Evolutionary conservation across 2,329 filamentous ascomycete genomes (phyloP).

Genomic region (Daldinia sp.): DNA sequence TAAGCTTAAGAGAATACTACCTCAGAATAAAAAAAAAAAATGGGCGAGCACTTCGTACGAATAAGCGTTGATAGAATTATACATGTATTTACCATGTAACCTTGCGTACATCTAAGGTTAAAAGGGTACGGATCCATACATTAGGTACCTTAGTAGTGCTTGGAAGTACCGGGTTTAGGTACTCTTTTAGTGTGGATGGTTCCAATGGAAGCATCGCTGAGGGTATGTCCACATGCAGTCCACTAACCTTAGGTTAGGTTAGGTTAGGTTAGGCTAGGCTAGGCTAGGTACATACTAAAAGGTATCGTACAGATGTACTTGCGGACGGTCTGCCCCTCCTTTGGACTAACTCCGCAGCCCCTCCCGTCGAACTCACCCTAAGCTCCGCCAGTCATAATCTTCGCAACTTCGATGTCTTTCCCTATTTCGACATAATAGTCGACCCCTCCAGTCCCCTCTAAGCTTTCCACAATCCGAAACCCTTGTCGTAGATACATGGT

Average conservation of each 20-base stretch:
- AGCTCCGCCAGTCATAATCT: constrained; percentile 34
- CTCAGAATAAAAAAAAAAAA: constrained; percentile 3
- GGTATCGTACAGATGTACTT: neutral
- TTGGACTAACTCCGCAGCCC: constrained; percentile 25
- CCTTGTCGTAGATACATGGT: constrained; percentile 26
- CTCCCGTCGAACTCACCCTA: constrained; percentile 23
- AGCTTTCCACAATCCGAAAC: constrained; percentile 25
- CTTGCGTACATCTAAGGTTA: constrained; percentile 7
- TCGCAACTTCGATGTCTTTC: constrained; percentile 32
- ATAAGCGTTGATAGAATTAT: constrained; percentile 20
- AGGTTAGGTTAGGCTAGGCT: too few relatives aligned
- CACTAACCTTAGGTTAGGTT: too few relatives aligned
- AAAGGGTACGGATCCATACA: constrained; percentile 5
- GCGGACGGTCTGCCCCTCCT: constrained; percentile 32
- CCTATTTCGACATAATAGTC: constrained; percentile 40
- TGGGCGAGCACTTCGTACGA: constrained; percentile 19
- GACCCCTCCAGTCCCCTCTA: constrained; percentile 22
- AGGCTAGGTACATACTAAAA: too few relatives aligned
- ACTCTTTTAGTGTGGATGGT: neutral
- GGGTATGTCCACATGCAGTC: too few relatives aligned
- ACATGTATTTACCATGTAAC: constrained; percentile 24
- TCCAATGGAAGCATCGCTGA: neutral
- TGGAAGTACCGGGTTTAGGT: constrained; percentile 5
- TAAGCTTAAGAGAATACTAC: constrained; percentile 30
- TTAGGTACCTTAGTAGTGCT: neutral